A percentile compares a stretch with the other conserved stretches of the same genome.
These are phyloP conservation scores for Aspergillus carbonarius DNA, from an alignment of 2,329 filamentous ascomycete genomes.

Conservation along the genomic window DNA sequence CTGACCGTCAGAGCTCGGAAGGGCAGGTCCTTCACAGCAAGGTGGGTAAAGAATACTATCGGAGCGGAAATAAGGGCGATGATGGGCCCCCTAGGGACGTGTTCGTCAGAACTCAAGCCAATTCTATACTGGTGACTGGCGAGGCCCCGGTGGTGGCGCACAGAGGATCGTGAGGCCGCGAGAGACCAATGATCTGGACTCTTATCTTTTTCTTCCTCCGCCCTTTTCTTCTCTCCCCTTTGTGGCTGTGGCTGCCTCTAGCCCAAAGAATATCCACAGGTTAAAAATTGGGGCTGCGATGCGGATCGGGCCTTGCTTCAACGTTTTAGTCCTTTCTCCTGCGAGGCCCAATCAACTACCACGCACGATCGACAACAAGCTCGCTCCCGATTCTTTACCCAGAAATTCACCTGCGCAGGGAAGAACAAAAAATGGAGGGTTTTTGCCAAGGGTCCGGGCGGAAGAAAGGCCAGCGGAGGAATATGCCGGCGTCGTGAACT, in stretches of 20 bases:
- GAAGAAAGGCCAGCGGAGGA: not conserved
- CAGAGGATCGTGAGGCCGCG: not conserved
- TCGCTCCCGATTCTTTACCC: not conserved
- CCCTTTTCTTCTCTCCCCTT: not conserved
- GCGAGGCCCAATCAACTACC: constrained; percentile 2
- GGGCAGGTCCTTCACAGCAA: constrained; percentile 11
- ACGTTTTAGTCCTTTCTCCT: not conserved
- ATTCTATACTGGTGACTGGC: constrained; percentile 5
- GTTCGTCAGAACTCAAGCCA: constrained; percentile 6
- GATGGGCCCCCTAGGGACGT: constrained; percentile 7
- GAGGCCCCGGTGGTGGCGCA: constrained; percentile 3
- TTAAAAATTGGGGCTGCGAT: constrained; percentile 5
- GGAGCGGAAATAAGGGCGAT: constrained; percentile 13
- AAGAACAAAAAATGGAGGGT: not conserved
- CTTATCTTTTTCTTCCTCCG: not conserved
- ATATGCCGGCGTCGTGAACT: not conserved
- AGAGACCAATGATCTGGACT: not conserved
- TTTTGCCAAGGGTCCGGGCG: not conserved
- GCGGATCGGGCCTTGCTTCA: constrained; percentile 8
- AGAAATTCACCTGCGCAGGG: not conserved
- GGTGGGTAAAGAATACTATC: constrained; percentile 14
- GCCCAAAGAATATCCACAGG: constrained; percentile 2
- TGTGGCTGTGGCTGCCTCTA: constrained; percentile 5
- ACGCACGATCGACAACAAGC: constrained; percentile 2
- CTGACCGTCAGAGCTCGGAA: constrained; percentile 8